Percentiles rank a stretch among this genome's conserved stretches.
Conservation (phyloP, 1,284 basidiomycete genomes). For the Anthracocystis walkeri region DNA sequence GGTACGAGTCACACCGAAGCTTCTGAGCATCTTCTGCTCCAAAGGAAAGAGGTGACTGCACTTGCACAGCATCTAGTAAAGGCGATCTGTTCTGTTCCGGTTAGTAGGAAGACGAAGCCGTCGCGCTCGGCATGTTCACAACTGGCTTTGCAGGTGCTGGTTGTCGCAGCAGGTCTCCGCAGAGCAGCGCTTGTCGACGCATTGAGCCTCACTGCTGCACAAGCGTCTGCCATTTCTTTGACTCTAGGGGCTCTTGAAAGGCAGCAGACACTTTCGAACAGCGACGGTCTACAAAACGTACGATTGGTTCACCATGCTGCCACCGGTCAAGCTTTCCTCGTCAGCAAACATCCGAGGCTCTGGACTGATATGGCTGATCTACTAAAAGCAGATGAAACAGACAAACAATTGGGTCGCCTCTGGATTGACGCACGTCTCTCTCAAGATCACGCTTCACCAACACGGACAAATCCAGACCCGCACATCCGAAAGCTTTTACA, state of each 20-base stretch:
- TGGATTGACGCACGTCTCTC: slow-evolving; percentile 23
- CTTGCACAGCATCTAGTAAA: slow-evolving; percentile 16
- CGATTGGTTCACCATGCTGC: slow-evolving; percentile 21
- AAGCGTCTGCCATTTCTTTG: slow-evolving; percentile 18
- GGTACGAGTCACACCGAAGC: neutral
- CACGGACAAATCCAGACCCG: slow-evolving; percentile 7
- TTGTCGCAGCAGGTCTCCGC: slow-evolving; percentile 23
- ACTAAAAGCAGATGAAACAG: neutral
- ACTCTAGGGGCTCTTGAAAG: neutral
- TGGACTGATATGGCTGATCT: slow-evolving; percentile 14
- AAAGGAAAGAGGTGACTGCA: neutral
- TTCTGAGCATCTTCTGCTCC: slow-evolving; percentile 3
- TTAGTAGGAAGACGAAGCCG: slow-evolving; percentile 2
- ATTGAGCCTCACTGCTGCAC: slow-evolving; percentile 12
- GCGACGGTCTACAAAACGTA: neutral
- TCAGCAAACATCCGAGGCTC: slow-evolving; percentile 15
- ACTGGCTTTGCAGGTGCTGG: slow-evolving; percentile 25
- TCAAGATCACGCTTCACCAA: slow-evolving; percentile 12
- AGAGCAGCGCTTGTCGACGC: slow-evolving; percentile 35
- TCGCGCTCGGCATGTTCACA: slow-evolving; percentile 21
- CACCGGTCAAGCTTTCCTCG: slow-evolving; percentile 26
- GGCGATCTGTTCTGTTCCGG: slow-evolving; percentile 1
- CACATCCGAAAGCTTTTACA: slow-evolving; percentile 12
- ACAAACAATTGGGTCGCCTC: neutral
- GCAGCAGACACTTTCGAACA: neutral